Evolutionary conservation across 140 eudicot genomes (phyloP).

Genomic region (Flaveria floridana): DNA sequence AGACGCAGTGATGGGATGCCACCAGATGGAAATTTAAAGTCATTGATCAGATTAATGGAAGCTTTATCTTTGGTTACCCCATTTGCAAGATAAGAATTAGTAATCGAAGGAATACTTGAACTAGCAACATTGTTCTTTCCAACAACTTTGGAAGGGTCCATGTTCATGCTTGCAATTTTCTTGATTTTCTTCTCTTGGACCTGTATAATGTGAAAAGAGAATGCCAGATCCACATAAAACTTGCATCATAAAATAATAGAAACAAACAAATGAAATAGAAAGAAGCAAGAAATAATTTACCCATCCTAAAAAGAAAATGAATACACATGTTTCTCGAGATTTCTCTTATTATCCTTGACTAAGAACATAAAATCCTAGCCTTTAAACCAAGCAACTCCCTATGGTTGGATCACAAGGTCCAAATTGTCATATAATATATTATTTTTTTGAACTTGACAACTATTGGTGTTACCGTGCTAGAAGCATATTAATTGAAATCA

Average conservation of each 20-base stretch:
- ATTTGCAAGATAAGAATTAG: slow-evolving; percentile 54
- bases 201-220: slow-evolving; percentile 40
- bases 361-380: slow-evolving; percentile 1
- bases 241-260: background rate
- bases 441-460: slow-evolving; percentile 1
- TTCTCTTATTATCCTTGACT: background rate
- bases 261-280: background rate
- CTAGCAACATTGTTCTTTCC: slow-evolving; percentile 58
- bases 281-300: background rate
- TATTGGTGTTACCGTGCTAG: background rate
- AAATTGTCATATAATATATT: background rate
- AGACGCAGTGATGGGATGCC: slow-evolving; percentile 76
- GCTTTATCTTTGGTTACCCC: slow-evolving; percentile 64
- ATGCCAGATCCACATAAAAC: slow-evolving; percentile 15
- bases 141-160: slow-evolving; percentile 58
- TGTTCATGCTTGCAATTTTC: slow-evolving; percentile 70
- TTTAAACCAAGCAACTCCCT: background rate
- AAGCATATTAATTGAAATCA: background rate
- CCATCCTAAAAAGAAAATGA: background rate
- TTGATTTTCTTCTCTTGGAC: slow-evolving; percentile 95
- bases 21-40: slow-evolving; percentile 67
- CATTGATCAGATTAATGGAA: slow-evolving; percentile 47
- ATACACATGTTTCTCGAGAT: background rate
- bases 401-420: background rate
- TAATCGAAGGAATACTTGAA: slow-evolving; percentile 59